Evolutionary conservation across 1,284 basidiomycete genomes (phyloP).

Genomic region (Vanrija sp.): DNA sequence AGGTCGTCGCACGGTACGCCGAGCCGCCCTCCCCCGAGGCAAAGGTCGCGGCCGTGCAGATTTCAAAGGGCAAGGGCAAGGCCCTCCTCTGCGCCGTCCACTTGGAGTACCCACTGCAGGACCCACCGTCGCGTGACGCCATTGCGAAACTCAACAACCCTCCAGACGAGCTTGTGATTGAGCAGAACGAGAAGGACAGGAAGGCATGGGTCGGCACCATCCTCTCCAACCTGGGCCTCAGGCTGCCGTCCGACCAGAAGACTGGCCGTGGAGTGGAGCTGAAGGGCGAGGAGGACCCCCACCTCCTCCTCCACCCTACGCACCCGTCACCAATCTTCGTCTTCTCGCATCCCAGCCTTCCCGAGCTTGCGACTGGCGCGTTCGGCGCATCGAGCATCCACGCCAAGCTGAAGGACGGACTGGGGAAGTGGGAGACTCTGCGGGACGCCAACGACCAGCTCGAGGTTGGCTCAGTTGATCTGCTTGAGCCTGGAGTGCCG

Average conservation of each 20-base stretch:
- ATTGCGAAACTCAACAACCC: constrained; percentile 34
- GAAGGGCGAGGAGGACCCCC: constrained; percentile 32
- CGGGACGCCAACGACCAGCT: constrained; percentile 68
- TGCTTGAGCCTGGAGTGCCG: constrained; percentile 32
- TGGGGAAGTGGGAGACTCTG: constrained; percentile 45
- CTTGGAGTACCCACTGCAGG: constrained; percentile 59
- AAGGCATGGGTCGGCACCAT: constrained; percentile 41
- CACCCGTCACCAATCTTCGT: constrained; percentile 47
- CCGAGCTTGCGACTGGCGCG: constrained; percentile 16
- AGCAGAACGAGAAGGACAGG: constrained; percentile 40
- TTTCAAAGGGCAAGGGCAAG: constrained; percentile 56
- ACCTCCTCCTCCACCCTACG: constrained; percentile 42
- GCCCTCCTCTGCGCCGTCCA: constrained; percentile 62
- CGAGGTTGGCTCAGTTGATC: constrained; percentile 53
- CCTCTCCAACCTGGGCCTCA: constrained; percentile 33
- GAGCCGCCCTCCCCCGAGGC: constrained; percentile 24
- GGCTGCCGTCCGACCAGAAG: constrained; percentile 19
- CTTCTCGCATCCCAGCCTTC: constrained; percentile 39
- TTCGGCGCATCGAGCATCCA: constrained; percentile 20
- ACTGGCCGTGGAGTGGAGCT: not conserved
- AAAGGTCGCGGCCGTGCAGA: constrained; percentile 55
- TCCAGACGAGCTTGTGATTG: constrained; percentile 28
- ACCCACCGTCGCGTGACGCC: constrained; percentile 51
- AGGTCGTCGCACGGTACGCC: constrained; percentile 50
- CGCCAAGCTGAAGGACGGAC: constrained; percentile 22